A percentile compares a stretch with the other conserved stretches of the same genome.
These are phyloP conservation scores for Pseudogymnoascus sp. DNA, from an alignment of 2,329 filamentous ascomycete genomes.

Conservation along the genomic window DNA sequence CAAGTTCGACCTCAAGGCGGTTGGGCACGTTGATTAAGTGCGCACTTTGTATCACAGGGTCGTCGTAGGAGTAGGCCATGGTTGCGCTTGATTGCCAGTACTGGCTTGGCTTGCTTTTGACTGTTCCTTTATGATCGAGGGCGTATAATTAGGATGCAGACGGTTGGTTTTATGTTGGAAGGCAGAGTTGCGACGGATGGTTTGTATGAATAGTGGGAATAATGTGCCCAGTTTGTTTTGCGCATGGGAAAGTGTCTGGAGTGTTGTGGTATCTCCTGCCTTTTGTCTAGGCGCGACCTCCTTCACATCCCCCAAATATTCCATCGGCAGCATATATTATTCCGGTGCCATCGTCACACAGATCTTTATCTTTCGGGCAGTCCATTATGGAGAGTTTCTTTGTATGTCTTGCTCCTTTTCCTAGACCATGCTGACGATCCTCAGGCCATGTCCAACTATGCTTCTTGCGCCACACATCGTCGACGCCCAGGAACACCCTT, in stretches of 20 bases:
- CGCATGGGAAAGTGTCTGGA: not conserved
- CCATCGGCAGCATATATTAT: not conserved
- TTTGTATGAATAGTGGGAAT: not conserved
- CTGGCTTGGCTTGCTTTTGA: not conserved
- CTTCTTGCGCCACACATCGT: not conserved
- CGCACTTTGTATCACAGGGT: not conserved
- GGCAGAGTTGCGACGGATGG: not conserved
- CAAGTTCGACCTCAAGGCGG: not conserved
- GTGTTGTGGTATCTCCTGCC: not conserved
- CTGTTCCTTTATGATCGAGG: not conserved
- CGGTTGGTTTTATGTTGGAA: not conserved
- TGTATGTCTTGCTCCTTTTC: not conserved
- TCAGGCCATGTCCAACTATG: not conserved
- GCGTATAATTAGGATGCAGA: not conserved
- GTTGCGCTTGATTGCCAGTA: not conserved
- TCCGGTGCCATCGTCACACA: not conserved
- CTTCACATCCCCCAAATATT: not conserved
- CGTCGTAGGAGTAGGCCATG: not conserved
- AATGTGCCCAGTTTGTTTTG: not conserved
- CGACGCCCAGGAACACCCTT: not conserved
- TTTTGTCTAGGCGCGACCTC: not conserved
- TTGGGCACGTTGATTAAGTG: slow-evolving; percentile 6
- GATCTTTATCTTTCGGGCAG: not conserved
- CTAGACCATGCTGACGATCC: not conserved
- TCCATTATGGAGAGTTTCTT: not conserved